phyloP scores from a whole-genome alignment of 1,139 yeast species.

The Diutina neorugosa region DNA sequence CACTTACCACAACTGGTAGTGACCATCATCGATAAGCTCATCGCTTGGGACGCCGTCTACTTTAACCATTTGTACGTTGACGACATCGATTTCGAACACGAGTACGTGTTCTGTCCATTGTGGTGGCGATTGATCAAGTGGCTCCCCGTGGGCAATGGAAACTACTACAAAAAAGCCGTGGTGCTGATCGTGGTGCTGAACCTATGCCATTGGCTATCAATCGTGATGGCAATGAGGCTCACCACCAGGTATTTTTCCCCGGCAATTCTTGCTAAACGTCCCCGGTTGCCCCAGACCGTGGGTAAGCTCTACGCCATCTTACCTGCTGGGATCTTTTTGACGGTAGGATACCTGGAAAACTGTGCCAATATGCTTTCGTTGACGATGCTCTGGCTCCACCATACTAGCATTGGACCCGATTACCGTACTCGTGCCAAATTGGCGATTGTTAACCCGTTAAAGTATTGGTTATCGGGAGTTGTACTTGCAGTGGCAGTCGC shows the following conservation, averaged over 20 bases:
- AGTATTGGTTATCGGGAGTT: slow-evolving; percentile 45
- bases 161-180: slow-evolving; percentile 32
- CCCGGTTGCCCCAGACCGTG: neutral
- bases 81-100: slow-evolving; percentile 62
- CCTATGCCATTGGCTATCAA: slow-evolving; percentile 36
- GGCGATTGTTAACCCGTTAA: neutral
- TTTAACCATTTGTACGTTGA: slow-evolving; percentile 46
- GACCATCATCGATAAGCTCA: slow-evolving; percentile 10
- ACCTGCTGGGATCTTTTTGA: slow-evolving; percentile 74
- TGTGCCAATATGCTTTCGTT: slow-evolving; percentile 55
- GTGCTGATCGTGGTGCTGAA: slow-evolving; percentile 39
- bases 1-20: neutral
- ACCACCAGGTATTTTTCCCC: neutral
- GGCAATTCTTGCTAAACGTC: neutral
- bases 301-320: slow-evolving; percentile 44
- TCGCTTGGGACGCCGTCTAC: slow-evolving; percentile 80
- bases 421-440: neutral
- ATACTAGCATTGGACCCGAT: slow-evolving; percentile 10
- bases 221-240: slow-evolving; percentile 23
- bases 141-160: slow-evolving; percentile 12
- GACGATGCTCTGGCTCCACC: slow-evolving; percentile 44
- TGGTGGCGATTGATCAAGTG: slow-evolving; percentile 50
- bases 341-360: slow-evolving; percentile 71
- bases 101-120: slow-evolving; percentile 74
- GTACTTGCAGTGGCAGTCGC: slow-evolving; percentile 45